These are phyloP conservation scores for Perkinsus chesapeaki DNA, from an alignment of 169 alveolate genomes.

Conservation along the genomic window DNA sequence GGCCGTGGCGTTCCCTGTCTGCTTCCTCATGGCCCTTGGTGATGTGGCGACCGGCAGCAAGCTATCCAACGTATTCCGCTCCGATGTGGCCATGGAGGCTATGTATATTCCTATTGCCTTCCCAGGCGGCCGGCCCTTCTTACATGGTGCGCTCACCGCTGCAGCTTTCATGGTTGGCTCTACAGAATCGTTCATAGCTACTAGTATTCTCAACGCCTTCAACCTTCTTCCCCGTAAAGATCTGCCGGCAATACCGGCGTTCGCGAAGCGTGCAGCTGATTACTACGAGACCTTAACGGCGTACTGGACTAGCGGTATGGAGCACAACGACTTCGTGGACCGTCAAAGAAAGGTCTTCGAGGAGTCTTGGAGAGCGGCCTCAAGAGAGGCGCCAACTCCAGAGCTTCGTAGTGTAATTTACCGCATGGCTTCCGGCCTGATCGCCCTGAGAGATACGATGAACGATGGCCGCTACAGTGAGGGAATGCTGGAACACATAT, in stretches of 20 bases:
- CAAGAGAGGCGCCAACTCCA: neutral
- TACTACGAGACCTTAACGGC: neutral
- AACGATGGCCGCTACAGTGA: neutral
- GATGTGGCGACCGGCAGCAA: neutral
- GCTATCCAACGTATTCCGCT: neutral
- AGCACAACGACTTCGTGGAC: neutral
- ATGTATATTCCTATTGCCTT: neutral
- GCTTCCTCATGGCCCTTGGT: neutral
- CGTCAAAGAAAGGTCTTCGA: neutral
- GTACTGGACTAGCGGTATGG: neutral
- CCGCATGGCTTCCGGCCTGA: neutral
- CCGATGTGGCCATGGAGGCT: neutral
- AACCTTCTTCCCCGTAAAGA: neutral
- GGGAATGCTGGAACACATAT: neutral
- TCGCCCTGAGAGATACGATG: neutral
- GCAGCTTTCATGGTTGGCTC: neutral
- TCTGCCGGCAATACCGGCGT: neutral
- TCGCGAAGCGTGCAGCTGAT: neutral
- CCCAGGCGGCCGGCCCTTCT: neutral
- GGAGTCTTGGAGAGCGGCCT: neutral
- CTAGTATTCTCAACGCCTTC: neutral
- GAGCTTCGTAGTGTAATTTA: neutral
- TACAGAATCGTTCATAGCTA: neutral
- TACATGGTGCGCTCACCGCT: neutral
- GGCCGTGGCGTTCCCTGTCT: neutral